Conservation (phyloP, 1,139 yeast species). For the Geotrichum siamense region DNA sequence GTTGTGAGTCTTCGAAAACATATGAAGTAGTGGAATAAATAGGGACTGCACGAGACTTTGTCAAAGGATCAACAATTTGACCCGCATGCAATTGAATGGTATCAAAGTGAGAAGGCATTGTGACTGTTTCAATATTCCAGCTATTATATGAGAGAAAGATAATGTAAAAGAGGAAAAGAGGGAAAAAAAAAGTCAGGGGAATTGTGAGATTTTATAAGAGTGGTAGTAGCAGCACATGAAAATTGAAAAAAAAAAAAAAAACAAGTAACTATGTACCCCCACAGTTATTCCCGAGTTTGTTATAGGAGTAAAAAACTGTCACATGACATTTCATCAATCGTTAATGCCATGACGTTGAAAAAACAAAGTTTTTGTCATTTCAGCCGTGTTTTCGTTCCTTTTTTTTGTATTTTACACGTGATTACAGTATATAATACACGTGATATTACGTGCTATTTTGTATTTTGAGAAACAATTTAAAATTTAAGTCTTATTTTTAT, state of each 20-base stretch:
- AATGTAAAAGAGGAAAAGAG: neutral
- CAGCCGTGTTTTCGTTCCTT: too few relatives aligned
- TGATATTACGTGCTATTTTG: too few relatives aligned
- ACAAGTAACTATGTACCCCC: too few relatives aligned
- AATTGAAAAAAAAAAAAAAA: too few relatives aligned
- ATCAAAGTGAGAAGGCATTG: constrained; percentile 54
- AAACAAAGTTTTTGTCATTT: too few relatives aligned
- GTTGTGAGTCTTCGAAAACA: constrained; percentile 78
- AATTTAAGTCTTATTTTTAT: too few relatives aligned
- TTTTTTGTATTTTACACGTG: too few relatives aligned
- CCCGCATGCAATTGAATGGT: constrained; percentile 95
- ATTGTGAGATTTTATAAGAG: constrained; percentile 2
- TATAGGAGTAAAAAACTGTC: too few relatives aligned
- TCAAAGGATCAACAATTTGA: constrained; percentile 52
- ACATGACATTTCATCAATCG: constrained; percentile 2
- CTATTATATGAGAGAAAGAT: neutral
- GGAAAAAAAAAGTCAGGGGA: constrained; percentile 1
- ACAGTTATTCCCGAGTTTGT: too few relatives aligned
- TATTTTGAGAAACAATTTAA: too few relatives aligned
- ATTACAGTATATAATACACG: too few relatives aligned
- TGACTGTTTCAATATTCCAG: neutral
- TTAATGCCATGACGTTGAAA: neutral
- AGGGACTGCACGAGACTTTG: constrained; percentile 80
- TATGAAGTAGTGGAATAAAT: constrained; percentile 66
- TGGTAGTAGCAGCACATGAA: too few relatives aligned